A percentile compares a stretch with the other conserved stretches of the same genome.
Conservation (phyloP, 78 protist genomes). For the Dictyostelium intermedium region DNA sequence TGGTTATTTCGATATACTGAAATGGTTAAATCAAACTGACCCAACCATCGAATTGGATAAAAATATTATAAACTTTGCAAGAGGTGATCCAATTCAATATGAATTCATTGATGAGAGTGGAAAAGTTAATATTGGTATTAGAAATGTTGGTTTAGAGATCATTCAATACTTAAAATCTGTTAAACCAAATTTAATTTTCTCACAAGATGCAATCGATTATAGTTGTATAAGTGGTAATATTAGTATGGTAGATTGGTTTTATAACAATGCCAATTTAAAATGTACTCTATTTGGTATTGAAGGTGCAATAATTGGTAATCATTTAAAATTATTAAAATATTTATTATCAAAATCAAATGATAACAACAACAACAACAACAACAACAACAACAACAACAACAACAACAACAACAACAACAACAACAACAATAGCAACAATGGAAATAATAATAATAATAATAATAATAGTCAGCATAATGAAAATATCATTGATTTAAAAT, state of each 20-base stretch:
- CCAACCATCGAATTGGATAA: neutral
- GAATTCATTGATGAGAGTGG: neutral
- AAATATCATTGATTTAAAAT: no score
- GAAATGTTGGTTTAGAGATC: neutral
- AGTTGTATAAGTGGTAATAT: neutral
- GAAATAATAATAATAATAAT: no score
- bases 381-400: no score
- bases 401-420: no score
- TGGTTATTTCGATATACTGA: neutral
- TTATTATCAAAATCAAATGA: neutral
- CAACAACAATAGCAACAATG: no score
- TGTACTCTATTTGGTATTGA: neutral
- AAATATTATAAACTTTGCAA: neutral
- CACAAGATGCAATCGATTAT: neutral
- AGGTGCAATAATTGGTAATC: neutral
- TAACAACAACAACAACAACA: no score
- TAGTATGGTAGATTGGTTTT: neutral
- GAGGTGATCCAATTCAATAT: neutral
- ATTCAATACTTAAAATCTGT: neutral
- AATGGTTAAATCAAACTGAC: neutral
- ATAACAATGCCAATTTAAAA: neutral
- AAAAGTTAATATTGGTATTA: neutral
- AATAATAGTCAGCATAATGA: no score
- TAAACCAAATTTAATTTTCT: neutral
- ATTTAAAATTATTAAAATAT: neutral